phyloP scores from a whole-genome alignment of 768 basidiomycete species.

The Mycena polygramma region DNA sequence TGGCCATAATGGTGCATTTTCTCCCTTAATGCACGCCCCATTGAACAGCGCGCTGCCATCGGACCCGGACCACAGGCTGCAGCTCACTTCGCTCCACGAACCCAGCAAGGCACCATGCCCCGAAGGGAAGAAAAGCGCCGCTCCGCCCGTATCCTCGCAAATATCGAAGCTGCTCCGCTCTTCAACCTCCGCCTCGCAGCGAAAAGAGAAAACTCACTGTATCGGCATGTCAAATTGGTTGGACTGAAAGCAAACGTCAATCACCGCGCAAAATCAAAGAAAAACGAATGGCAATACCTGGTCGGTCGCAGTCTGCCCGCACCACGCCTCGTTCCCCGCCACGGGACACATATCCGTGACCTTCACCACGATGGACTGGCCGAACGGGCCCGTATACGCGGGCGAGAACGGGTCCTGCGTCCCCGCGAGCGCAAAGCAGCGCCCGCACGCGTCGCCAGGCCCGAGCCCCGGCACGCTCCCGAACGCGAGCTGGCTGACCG shows the following conservation, averaged over 20 bases:
- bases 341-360: slow-evolving; percentile 62
- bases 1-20: slow-evolving; percentile 66
- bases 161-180: slow-evolving; percentile 65
- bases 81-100: slow-evolving; percentile 67
- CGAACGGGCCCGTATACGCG: slow-evolving; percentile 62
- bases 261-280: too few relatives aligned
- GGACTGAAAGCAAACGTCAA: too few relatives aligned
- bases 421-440: slow-evolving; percentile 69
- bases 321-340: slow-evolving; percentile 64
- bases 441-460: slow-evolving; percentile 71
- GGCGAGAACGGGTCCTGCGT: slow-evolving; percentile 66
- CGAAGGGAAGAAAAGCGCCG: slow-evolving; percentile 67
- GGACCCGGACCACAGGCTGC: slow-evolving; percentile 69
- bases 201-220: slow-evolving; percentile 56
- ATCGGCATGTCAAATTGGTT: slow-evolving; percentile 61
- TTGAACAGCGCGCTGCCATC: slow-evolving; percentile 60
- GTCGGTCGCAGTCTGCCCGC: slow-evolving; percentile 61
- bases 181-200: neutral
- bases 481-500: slow-evolving; percentile 69
- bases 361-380: slow-evolving; percentile 66
- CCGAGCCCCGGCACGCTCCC: slow-evolving; percentile 63
- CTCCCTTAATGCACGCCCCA: slow-evolving; percentile 66
- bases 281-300: slow-evolving; percentile 33
- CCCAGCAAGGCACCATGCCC: slow-evolving; percentile 70
- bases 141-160: slow-evolving; percentile 69